Base-by-base conservation (phyloP, 257 asterid species). In the Nicotiana paniculata region DNA sequence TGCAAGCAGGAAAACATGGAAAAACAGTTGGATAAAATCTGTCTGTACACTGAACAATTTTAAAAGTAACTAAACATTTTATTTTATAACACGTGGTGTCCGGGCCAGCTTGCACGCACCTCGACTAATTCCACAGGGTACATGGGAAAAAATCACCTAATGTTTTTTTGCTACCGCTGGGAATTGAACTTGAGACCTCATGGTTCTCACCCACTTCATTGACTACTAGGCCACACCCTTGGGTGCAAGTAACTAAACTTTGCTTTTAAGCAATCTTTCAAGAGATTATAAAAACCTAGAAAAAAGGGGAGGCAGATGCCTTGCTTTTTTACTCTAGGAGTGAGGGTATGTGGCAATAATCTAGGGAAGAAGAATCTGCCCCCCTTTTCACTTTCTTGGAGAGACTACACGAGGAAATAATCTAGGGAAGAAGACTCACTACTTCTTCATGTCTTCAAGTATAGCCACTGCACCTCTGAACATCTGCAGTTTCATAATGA, bases 371-470 rank as follows among this genome's bases (percentile, higher is more conserved):
- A 35, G 53, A 75, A 75, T 37, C 55, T 55, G 65, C 72, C 30
- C 24, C 37, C 54, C 57, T 21, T 35, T 35, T 13, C 21, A 61
- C 32, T 35, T 59, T 26, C 55, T 43, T 43, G 53, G 54, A 32
- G 82, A 62, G 39, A 26, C 58, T 68, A 69, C 5, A 43, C 35
- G 55, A 72, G 68, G 66, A 80, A 59, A 80, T 70, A 58, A 74
- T 86, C 48, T 55, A 77, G 74, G 55, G 30, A 81, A 84, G 84
- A 84, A 53, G 79, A 82, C 93, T 87, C 83, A 90, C 97, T 87
- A 89, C 88, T 89, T 91, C 87, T 91, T 92, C 91, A 94, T 78
- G 92, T 93, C 99, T 84, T 93, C 97, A 72, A 94, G 97, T 87
- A 96, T 90, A 57, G 99, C 93, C 16, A 93, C 85, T 80, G 99